A percentile compares a stretch with the other conserved stretches of the same genome.
Evolutionary conservation across 768 basidiomycete species (phyloP).

Genomic region (Termitomyces sp.): DNA sequence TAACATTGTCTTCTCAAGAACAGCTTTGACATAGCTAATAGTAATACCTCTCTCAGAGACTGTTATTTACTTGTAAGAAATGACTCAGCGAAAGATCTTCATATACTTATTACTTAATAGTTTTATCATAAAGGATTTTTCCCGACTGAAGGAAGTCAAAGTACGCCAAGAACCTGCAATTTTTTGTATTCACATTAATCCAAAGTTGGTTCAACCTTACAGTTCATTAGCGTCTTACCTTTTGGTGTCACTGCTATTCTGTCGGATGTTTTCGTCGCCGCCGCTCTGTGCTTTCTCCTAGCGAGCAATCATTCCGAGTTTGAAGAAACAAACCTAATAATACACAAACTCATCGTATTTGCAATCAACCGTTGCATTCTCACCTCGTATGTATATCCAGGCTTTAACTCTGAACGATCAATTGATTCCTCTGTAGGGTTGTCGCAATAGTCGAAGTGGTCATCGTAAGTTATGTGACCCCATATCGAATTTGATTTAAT

Average conservation of each 20-base stretch:
- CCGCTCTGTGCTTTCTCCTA: slow-evolving; percentile 38
- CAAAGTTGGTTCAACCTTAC: not conserved
- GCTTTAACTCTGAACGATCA: not conserved
- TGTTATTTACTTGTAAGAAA: slow-evolving; percentile 32
- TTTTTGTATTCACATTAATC: not conserved
- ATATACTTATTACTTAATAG: slow-evolving; percentile 16
- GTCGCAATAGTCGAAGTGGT: slow-evolving; percentile 36
- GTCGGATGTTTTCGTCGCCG: slow-evolving; percentile 45
- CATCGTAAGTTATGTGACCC: slow-evolving; percentile 19
- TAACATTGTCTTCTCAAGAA: slow-evolving; percentile 13
- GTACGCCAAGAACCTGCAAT: slow-evolving; percentile 20
- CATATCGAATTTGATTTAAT: not conserved
- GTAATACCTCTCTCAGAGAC: slow-evolving; percentile 28
- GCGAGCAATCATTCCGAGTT: slow-evolving; percentile 37
- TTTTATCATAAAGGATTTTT: slow-evolving; percentile 34
- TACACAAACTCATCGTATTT: slow-evolving; percentile 43
- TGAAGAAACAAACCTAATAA: slow-evolving; percentile 37
- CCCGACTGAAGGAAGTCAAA: slow-evolving; percentile 28
- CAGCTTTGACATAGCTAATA: not conserved
- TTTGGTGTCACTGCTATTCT: slow-evolving; percentile 42
- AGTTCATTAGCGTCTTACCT: slow-evolving; percentile 37
- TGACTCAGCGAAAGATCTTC: not conserved
- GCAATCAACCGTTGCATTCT: slow-evolving; percentile 49
- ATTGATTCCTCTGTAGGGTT: slow-evolving; percentile 23
- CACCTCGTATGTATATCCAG: slow-evolving; percentile 39